A percentile compares a stretch with the other conserved stretches of the same genome.
phyloP scores from a whole-genome alignment of 768 basidiomycete genomes.

The Podaxis sp. region DNA sequence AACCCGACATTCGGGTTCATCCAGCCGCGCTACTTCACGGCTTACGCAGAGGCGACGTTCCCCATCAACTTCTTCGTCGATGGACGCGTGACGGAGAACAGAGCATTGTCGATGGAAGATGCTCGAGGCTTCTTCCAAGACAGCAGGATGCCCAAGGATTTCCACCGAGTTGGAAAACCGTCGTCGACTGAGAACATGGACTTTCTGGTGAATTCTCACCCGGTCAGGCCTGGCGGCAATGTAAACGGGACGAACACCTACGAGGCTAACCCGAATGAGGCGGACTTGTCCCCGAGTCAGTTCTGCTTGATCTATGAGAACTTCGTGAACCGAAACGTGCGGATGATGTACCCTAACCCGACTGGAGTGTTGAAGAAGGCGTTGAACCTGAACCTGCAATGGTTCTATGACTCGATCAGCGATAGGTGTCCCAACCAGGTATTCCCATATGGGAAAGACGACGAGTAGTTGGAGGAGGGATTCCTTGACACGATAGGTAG shows the following conservation, averaged over 20 bases:
- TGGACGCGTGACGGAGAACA: slow-evolving; percentile 13
- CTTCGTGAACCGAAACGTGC: slow-evolving; percentile 16
- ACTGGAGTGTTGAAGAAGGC: slow-evolving; percentile 7
- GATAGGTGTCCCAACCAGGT: not conserved
- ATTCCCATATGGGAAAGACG: not conserved
- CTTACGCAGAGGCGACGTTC: slow-evolving; percentile 17
- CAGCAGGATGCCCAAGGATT: slow-evolving; percentile 15
- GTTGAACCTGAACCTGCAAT: slow-evolving; percentile 12
- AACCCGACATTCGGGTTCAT: slow-evolving; percentile 20
- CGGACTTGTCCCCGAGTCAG: slow-evolving; percentile 1
- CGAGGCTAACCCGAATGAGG: slow-evolving; percentile 13
- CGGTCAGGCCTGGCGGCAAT: slow-evolving; percentile 18
- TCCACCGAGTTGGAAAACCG: slow-evolving; percentile 15
- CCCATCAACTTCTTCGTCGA: slow-evolving; percentile 18
- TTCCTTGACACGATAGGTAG: too few species aligned
- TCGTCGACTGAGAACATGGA: not conserved
- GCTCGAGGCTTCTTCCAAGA: slow-evolving; percentile 20
- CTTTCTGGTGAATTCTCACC: slow-evolving; percentile 7
- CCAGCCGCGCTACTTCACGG: slow-evolving; percentile 17
- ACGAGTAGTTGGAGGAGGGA: too few species aligned
- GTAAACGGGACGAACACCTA: slow-evolving; percentile 16
- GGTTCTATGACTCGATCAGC: not conserved
- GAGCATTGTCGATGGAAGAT: slow-evolving; percentile 13
- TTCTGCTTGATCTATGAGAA: slow-evolving; percentile 19
- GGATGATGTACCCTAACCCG: slow-evolving; percentile 18